These are phyloP conservation scores for Coemansia sp. DNA, from an alignment of 192 early-diverging fungal genomes.

Conservation along the genomic window DNA sequence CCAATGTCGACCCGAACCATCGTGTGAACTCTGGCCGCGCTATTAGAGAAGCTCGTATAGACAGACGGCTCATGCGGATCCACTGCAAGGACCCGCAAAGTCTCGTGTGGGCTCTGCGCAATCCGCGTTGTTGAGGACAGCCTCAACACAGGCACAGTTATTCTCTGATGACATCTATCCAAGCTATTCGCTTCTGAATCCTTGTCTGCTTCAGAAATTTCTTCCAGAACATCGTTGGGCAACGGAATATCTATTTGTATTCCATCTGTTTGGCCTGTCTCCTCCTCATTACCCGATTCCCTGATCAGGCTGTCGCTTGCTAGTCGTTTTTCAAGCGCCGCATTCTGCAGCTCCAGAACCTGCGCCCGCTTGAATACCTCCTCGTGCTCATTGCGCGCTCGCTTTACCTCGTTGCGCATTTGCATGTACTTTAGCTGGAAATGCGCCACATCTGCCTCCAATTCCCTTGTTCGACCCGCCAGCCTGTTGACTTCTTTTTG, in stretches of 20 bases:
- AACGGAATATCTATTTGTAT: too few species aligned
- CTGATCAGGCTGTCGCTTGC: not conserved
- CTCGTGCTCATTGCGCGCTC: conserved; percentile 17
- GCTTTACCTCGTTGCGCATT: conserved; percentile 26
- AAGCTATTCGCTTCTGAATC: too few species aligned
- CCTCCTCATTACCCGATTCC: not conserved
- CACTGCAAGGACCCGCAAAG: conserved; percentile 20
- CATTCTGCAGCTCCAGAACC: conserved; percentile 27
- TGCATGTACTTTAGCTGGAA: conserved; percentile 2
- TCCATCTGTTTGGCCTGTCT: too few species aligned
- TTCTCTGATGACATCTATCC: not conserved
- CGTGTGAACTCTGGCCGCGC: not conserved
- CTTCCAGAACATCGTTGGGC: too few species aligned
- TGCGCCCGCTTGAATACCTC: not conserved
- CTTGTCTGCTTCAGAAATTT: too few species aligned
- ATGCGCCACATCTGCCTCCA: conserved; percentile 13
- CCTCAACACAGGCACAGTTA: not conserved
- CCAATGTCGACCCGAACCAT: not conserved
- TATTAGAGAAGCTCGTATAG: conserved; percentile 21
- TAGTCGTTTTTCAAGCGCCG: conserved; percentile 2
- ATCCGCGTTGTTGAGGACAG: not conserved
- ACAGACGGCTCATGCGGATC: conserved; percentile 23
- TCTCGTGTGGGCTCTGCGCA: not conserved
- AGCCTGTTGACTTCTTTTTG: conserved; percentile 9
- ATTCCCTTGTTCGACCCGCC: not conserved